Evolutionary conservation across 768 basidiomycete genomes (phyloP).

Genomic region (Mycena rebaudengoi): DNA sequence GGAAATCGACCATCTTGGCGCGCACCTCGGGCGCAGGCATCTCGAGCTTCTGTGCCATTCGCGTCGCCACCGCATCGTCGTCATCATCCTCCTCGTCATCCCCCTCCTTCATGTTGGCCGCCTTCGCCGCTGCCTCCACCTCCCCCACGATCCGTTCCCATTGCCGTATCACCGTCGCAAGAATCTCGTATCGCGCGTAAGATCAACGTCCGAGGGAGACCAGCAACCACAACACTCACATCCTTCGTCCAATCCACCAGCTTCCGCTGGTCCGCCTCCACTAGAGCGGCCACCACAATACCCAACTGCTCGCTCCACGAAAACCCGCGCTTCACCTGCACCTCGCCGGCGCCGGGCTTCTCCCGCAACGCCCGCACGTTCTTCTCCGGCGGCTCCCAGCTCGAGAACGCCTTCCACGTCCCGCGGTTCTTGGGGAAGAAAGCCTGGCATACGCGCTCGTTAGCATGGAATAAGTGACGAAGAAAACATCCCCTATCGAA

Average conservation of each 20-base stretch:
- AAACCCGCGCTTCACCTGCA: conserved; percentile 71
- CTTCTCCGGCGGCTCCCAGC: conserved; percentile 70
- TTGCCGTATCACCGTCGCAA: conserved; percentile 5
- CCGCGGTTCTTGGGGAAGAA: conserved; percentile 92
- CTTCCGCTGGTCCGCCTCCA: conserved; percentile 58
- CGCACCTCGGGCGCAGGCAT: conserved; percentile 20
- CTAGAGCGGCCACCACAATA: conserved; percentile 66
- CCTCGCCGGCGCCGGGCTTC: conserved; percentile 48
- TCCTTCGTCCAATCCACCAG: conserved; percentile 71
- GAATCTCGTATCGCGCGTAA: conserved; percentile 6
- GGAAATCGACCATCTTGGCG: conserved; percentile 17
- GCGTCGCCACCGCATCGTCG: conserved; percentile 15
- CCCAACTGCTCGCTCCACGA: conserved; percentile 77
- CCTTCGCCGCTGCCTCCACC: conserved; percentile 8
- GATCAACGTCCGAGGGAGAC: neutral
- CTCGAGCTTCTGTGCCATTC: conserved; percentile 24
- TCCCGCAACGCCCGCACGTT: conserved; percentile 33
- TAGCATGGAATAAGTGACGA: neutral
- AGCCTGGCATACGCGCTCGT: conserved; percentile 58
- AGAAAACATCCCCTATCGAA: too few relatives aligned
- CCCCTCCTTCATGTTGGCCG: too few relatives aligned
- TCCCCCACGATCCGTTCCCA: conserved; percentile 17
- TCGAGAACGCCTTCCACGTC: conserved; percentile 87
- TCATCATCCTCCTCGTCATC: conserved; percentile 25
- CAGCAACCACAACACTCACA: conserved; percentile 47